Evolutionary conservation across 148 eudicot species (phyloP).

Genomic region (Cornus florida): DNA sequence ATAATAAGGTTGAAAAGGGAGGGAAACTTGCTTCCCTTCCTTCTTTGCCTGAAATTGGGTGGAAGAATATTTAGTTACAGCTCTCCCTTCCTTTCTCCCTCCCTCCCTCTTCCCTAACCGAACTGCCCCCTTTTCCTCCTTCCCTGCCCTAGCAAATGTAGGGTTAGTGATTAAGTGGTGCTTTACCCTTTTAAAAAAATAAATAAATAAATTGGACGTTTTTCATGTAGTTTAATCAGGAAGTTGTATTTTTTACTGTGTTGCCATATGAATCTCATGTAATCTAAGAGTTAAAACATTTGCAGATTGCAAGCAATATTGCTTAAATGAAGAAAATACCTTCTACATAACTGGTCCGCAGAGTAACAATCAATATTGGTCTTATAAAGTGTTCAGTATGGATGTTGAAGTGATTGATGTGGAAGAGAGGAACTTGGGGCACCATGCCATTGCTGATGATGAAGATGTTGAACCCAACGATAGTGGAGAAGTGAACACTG

Average conservation of each 20-base stretch:
- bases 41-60: too few species aligned
- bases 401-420: slow-evolving; percentile 45
- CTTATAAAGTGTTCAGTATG: slow-evolving; percentile 25
- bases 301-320: slow-evolving; percentile 12
- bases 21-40: too few species aligned
- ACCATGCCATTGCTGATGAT: slow-evolving; percentile 40
- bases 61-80: too few species aligned
- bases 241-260: not conserved
- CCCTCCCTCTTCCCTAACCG: too few species aligned
- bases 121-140: too few species aligned
- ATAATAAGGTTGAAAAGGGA: too few species aligned
- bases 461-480: slow-evolving; percentile 44
- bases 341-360: not conserved
- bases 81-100: too few species aligned
- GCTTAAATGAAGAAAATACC: slow-evolving; percentile 7
- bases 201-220: not conserved
- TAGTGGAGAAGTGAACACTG: slow-evolving; percentile 31
- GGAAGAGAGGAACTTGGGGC: slow-evolving; percentile 50
- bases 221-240: not conserved
- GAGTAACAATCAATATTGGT: not conserved
- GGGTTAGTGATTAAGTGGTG: not conserved
- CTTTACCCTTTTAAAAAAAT: not conserved
- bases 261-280: not conserved
- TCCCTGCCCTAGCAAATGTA: too few species aligned
- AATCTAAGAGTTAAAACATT: slow-evolving; percentile 5